Evolutionary conservation across 441 rosid genomes (phyloP).

Genomic region (Mallotus repandus): DNA sequence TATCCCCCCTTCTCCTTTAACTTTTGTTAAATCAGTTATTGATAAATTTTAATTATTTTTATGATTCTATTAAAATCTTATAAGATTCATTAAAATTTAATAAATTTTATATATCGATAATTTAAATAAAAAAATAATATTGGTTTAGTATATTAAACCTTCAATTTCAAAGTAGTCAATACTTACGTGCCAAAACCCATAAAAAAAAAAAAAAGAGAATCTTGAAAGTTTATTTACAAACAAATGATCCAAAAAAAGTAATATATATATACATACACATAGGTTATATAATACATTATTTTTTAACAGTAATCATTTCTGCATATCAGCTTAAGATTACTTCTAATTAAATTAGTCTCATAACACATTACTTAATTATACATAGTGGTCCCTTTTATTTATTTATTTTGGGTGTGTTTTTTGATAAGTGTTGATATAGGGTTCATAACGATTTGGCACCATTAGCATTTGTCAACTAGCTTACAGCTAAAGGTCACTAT

Average conservation of each 20-base stretch:
- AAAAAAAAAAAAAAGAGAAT: neutral
- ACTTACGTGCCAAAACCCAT: neutral
- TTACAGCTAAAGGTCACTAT: constrained; percentile 31
- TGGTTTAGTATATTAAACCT: too few species aligned
- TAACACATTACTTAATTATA: neutral
- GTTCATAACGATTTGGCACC: constrained; percentile 7
- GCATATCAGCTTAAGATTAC: neutral
- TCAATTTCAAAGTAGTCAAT: neutral
- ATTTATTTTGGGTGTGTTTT: neutral
- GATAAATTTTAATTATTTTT: too few species aligned
- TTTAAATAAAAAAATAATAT: neutral
- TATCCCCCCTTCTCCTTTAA: neutral
- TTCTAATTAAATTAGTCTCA: constrained; percentile 1
- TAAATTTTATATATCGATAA: too few species aligned
- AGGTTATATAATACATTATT: too few species aligned
- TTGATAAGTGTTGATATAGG: neutral
- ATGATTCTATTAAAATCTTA: too few species aligned
- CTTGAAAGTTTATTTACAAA: neutral
- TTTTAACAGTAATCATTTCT: neutral
- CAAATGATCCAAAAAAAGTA: neutral
- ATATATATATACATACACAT: too few species aligned
- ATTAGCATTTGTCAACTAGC: constrained; percentile 23
- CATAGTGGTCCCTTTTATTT: neutral
- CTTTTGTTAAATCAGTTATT: neutral
- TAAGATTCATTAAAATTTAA: too few species aligned